Evolutionary conservation across 2,329 filamentous ascomycete species (phyloP).

Genomic region (Trichophyton simii): DNA sequence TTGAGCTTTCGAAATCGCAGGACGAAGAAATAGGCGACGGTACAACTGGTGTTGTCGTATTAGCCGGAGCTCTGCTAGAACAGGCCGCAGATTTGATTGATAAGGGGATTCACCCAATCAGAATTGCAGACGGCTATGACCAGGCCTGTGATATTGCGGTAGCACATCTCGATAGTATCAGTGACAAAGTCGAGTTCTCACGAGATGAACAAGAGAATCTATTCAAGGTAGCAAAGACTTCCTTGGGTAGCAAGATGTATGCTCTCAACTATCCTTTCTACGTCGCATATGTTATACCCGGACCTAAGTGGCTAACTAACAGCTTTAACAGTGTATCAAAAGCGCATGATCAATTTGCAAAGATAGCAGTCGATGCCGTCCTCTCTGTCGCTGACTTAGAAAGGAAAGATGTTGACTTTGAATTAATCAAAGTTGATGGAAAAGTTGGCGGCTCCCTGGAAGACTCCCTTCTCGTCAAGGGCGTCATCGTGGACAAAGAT

Average conservation of each 20-base stretch:
- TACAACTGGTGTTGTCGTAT: conserved; percentile 91
- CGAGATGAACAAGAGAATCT: conserved; percentile 71
- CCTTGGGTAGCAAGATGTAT: conserved; percentile 87
- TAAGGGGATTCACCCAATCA: conserved; percentile 98
- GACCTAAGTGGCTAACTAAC: not conserved
- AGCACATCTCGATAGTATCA: conserved; percentile 81
- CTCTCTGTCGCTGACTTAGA: conserved; percentile 92
- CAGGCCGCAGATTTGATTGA: conserved; percentile 96
- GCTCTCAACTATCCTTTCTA: conserved; percentile 11
- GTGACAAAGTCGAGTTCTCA: conserved; percentile 78
- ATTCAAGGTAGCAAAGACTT: conserved; percentile 88
- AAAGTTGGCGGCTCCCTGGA: conserved; percentile 92
- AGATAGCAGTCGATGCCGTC: conserved; percentile 94
- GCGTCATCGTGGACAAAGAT: conserved; percentile 98
- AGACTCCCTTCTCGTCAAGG: conserved; percentile 88
- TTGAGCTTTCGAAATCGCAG: conserved; percentile 95
- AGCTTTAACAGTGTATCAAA: conserved; percentile 58
- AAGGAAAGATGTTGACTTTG: conserved; percentile 94
- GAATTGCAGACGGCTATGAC: conserved; percentile 97
- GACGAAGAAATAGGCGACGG: conserved; percentile 98
- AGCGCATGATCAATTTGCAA: conserved; percentile 93
- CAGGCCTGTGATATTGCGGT: conserved; percentile 95
- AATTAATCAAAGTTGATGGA: conserved; percentile 97
- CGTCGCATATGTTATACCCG: not conserved
- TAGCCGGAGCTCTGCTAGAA: conserved; percentile 87